phyloP scores from a whole-genome alignment of 2,329 filamentous ascomycete species.

The Ceratocystis papillata region DNA sequence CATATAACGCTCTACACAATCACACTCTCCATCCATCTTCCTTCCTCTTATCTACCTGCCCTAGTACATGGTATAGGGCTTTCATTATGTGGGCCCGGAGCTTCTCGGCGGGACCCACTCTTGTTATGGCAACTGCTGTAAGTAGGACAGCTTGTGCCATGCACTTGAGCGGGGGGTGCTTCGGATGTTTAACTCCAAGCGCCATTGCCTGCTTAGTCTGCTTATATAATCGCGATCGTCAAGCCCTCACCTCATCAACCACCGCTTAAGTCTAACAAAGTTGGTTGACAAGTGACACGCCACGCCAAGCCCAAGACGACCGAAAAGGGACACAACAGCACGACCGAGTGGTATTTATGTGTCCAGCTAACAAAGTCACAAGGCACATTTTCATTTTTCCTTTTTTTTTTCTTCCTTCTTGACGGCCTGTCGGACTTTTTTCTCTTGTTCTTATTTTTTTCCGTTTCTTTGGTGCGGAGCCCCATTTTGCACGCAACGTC shows the following conservation, averaged over 20 bases:
- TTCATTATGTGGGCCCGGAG: conserved; percentile 1
- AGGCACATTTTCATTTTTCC: neutral
- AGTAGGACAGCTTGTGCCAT: too few species aligned
- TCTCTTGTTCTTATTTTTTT: neutral
- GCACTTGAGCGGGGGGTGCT: too few species aligned
- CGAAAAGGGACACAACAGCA: neutral
- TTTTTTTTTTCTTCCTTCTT: neutral
- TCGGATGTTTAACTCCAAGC: too few species aligned
- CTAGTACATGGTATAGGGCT: neutral
- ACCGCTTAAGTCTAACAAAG: too few species aligned
- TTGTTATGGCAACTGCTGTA: too few species aligned
- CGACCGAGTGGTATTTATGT: neutral
- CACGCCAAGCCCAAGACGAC: neutral
- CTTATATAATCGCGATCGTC: too few species aligned
- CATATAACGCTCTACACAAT: neutral
- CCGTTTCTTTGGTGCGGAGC: neutral
- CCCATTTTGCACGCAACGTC: conserved; percentile 1
- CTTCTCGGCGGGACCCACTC: conserved; percentile 2
- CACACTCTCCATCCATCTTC: too few species aligned
- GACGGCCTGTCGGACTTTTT: neutral
- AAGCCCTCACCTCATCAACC: too few species aligned
- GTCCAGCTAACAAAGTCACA: too few species aligned
- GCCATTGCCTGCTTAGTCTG: too few species aligned
- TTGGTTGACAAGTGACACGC: neutral
- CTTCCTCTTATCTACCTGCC: neutral